These are phyloP conservation scores for Ogataea trehalophila DNA, from an alignment of 805 yeast genomes.

Conservation along the genomic window DNA sequence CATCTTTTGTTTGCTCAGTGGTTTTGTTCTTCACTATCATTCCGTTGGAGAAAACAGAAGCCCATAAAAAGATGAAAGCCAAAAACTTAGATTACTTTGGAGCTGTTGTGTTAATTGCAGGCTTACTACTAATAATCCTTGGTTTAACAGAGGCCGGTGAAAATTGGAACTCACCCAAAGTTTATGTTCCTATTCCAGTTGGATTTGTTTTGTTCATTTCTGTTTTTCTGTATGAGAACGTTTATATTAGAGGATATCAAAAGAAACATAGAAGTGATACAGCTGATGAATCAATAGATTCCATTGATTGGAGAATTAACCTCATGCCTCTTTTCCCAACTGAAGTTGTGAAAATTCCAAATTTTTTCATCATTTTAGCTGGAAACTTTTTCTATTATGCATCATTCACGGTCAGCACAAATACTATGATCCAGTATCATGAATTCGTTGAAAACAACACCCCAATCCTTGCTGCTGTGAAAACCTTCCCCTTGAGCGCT, in stretches of 20 bases:
- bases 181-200: slow-evolving; percentile 37
- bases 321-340: slow-evolving; percentile 20
- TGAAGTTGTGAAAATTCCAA: slow-evolving; percentile 16
- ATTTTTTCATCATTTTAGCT: slow-evolving; percentile 14
- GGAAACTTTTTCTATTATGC: slow-evolving; percentile 6
- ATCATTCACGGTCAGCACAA: slow-evolving; percentile 4
- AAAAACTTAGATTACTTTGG: slow-evolving; percentile 34
- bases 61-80: slow-evolving; percentile 16
- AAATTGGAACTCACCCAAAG: slow-evolving; percentile 36
- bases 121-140: slow-evolving; percentile 34
- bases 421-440: slow-evolving; percentile 13
- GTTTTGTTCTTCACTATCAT: slow-evolving; percentile 23
- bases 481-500: slow-evolving; percentile 30
- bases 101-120: slow-evolving; percentile 29
- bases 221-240: slow-evolving; percentile 30
- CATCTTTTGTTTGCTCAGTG: slow-evolving; percentile 13
- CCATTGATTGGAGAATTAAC: slow-evolving; percentile 10
- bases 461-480: slow-evolving; percentile 33
- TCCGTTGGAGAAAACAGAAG: slow-evolving; percentile 26
- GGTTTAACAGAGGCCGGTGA: slow-evolving; percentile 45
- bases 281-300: too few species aligned
- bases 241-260: slow-evolving; percentile 12
- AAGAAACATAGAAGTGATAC: background rate
- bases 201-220: slow-evolving; percentile 31
- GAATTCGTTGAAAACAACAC: slow-evolving; percentile 28